These are phyloP conservation scores for Suillus tomentosus DNA, from an alignment of 768 basidiomycete genomes.

Conservation along the genomic window DNA sequence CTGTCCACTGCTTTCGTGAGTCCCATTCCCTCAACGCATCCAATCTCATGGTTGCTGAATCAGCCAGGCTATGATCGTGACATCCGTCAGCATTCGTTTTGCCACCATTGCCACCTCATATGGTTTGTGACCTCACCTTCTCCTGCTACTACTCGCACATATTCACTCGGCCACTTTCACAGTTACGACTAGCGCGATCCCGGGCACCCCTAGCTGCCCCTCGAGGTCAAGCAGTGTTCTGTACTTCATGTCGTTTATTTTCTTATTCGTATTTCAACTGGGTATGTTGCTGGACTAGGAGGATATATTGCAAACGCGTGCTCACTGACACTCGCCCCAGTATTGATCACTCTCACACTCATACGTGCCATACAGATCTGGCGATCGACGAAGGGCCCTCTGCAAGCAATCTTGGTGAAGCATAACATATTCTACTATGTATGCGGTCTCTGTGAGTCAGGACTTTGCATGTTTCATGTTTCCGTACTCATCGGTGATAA, in stretches of 20 bases:
- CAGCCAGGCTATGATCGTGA: background rate
- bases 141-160: background rate
- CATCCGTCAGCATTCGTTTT: background rate
- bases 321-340: background rate
- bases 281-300: background rate
- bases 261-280: background rate
- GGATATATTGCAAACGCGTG: background rate
- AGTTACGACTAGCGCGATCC: background rate
- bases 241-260: background rate
- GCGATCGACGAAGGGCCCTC: background rate
- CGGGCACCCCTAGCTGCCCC: background rate
- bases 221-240: background rate
- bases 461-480: background rate
- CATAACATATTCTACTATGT: background rate
- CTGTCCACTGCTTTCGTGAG: background rate
- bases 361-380: background rate
- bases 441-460: background rate
- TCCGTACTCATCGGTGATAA: background rate
- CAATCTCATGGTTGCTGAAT: background rate
- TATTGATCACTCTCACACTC: background rate
- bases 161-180: background rate
- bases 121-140: background rate
- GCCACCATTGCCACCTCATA: background rate
- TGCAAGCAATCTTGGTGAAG: background rate
- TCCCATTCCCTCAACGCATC: background rate